Evolutionary conservation across 495 filamentous ascomycete genomes (phyloP).

Genomic region (Penicillium bovifimosum): DNA sequence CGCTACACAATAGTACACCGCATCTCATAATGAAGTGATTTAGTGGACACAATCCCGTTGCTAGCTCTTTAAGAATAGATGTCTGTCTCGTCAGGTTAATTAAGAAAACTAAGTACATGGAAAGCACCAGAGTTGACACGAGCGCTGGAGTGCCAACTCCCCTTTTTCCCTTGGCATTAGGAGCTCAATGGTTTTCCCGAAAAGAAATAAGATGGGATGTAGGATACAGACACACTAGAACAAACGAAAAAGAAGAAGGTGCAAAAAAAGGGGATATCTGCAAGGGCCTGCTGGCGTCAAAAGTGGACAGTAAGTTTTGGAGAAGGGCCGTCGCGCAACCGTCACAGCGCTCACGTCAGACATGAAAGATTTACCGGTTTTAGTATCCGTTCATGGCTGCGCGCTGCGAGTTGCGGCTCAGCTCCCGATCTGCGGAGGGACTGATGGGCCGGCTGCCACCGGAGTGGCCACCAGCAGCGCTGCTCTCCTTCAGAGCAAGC

Average conservation of each 20-base stretch:
- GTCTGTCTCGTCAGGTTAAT: constrained; percentile 31
- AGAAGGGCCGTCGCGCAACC: constrained; percentile 11
- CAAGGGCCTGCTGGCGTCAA: constrained; percentile 39
- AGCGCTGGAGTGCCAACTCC: constrained; percentile 30
- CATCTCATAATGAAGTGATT: neutral
- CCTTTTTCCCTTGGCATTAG: constrained; percentile 28
- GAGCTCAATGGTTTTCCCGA: constrained; percentile 15
- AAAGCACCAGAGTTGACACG: constrained; percentile 25
- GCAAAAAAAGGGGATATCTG: constrained; percentile 45
- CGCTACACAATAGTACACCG: constrained; percentile 5
- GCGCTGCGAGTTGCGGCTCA: constrained; percentile 93
- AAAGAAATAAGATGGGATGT: constrained; percentile 9
- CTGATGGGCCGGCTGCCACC: constrained; percentile 85
- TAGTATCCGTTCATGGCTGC: constrained; percentile 98
- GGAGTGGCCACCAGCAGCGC: constrained; percentile 68
- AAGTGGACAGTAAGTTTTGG: constrained; percentile 27
- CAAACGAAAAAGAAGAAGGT: constrained; percentile 26
- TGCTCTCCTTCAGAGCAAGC: constrained; percentile 95
- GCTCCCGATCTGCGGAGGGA: constrained; percentile 85
- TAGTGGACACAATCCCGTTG: neutral
- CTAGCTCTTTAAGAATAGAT: constrained; percentile 12
- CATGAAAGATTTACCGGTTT: constrained; percentile 12
- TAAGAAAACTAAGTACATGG: constrained; percentile 43
- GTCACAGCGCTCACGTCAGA: constrained; percentile 15
- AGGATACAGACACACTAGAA: constrained; percentile 23